These are phyloP conservation scores for Tetradesmus obliquus DNA, from an alignment of 139 green algal species.

Conservation along the genomic window DNA sequence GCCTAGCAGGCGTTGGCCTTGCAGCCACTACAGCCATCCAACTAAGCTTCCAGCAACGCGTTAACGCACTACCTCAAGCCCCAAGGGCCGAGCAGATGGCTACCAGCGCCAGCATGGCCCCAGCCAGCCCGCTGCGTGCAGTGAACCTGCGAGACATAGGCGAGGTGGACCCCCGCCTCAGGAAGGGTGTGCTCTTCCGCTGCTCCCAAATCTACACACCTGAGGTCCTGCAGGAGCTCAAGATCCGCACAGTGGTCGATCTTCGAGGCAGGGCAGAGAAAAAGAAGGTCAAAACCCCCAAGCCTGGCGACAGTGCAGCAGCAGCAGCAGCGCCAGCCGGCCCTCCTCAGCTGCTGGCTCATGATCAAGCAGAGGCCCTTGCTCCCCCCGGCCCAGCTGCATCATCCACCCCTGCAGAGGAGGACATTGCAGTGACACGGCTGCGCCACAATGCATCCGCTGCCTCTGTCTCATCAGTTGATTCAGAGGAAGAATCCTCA, in stretches of 20 bases:
- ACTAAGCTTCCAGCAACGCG: neutral
- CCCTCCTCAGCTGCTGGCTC: conserved; percentile 10
- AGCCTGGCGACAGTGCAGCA: neutral
- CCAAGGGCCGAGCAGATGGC: neutral
- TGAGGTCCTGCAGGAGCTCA: conserved; percentile 35
- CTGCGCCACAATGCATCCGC: neutral
- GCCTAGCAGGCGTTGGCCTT: neutral
- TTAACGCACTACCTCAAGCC: neutral
- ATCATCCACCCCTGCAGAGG: neutral
- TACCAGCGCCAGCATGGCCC: neutral
- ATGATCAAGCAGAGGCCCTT: neutral
- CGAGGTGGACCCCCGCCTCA: conserved; percentile 23
- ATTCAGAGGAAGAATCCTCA: neutral
- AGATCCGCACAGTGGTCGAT: conserved; percentile 38
- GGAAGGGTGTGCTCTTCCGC: conserved; percentile 39
- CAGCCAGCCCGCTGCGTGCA: neutral
- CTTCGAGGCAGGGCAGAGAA: conserved; percentile 23
- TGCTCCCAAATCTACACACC: conserved; percentile 50
- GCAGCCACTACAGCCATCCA: neutral
- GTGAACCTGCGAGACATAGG: conserved; percentile 48
- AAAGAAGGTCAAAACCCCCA: conserved; percentile 8
- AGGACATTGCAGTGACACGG: conserved; percentile 8
- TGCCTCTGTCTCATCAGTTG: neutral
- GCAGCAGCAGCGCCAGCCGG: conserved; percentile 21
- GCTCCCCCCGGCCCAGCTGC: neutral